phyloP scores from a whole-genome alignment of 2,329 filamentous ascomycete genomes.

The Beauveria brongniartii region DNA sequence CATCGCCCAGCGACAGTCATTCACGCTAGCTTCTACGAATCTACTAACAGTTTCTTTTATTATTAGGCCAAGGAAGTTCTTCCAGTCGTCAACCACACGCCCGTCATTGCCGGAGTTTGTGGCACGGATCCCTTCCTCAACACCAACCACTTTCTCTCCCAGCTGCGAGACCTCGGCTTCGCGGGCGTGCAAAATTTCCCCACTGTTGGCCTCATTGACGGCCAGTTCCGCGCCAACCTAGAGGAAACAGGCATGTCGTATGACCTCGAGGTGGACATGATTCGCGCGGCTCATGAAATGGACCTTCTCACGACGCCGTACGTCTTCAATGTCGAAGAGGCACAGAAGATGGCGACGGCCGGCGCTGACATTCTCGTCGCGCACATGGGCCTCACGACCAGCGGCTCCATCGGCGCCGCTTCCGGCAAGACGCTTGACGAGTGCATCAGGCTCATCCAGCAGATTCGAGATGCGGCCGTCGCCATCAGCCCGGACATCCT shows the following conservation, averaged over 20 bases:
- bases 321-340: conserved; percentile 57
- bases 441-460: conserved; percentile 53
- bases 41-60: not conserved
- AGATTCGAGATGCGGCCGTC: conserved; percentile 53
- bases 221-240: conserved; percentile 56
- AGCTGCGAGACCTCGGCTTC: conserved; percentile 56
- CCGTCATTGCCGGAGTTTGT: conserved; percentile 63
- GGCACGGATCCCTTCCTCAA: conserved; percentile 61
- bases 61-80: conserved; percentile 54
- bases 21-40: not conserved
- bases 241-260: conserved; percentile 69
- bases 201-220: conserved; percentile 64
- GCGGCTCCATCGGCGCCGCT: conserved; percentile 55
- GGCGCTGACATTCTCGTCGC: conserved; percentile 61
- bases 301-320: conserved; percentile 62
- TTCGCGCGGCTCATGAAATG: conserved; percentile 49
- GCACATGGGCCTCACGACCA: conserved; percentile 60
- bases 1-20: not conserved
- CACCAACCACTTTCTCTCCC: conserved; percentile 50
- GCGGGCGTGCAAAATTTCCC: conserved; percentile 67
- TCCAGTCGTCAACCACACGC: conserved; percentile 53
- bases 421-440: conserved; percentile 56
- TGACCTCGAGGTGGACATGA: conserved; percentile 57
- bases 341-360: conserved; percentile 51
- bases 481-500: conserved; percentile 50